Conservation (phyloP, 345 rosid genomes). For the Euphorbia tirucalli region DNA sequence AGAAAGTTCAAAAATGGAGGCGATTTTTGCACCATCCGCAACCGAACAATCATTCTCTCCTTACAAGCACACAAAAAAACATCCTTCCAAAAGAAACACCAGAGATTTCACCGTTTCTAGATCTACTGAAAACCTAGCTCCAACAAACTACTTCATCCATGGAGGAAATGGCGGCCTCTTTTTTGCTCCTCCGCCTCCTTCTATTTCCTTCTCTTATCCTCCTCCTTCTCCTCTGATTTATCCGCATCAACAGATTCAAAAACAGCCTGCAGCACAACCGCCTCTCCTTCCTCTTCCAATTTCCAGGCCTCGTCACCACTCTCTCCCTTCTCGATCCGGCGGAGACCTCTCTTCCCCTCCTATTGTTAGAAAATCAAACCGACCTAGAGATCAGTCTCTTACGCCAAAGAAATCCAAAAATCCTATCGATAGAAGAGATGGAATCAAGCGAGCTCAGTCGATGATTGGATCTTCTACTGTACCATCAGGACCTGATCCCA, state of each 20-base stretch:
- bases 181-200: constrained; percentile 37
- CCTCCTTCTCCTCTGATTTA: constrained; percentile 14
- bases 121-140: constrained; percentile 41
- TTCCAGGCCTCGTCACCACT: constrained; percentile 24
- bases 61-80: constrained; percentile 35
- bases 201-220: constrained; percentile 32
- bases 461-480: constrained; percentile 13
- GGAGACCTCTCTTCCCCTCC: constrained; percentile 26
- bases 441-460: constrained; percentile 2
- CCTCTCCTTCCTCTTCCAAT: constrained; percentile 71
- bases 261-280: constrained; percentile 36
- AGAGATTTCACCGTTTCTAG: constrained; percentile 32
- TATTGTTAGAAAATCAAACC: constrained; percentile 18
- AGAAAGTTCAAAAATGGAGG: constrained; percentile 32
- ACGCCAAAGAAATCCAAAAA: constrained; percentile 37
- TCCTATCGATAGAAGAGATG: constrained; percentile 7
- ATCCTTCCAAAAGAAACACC: constrained; percentile 31
- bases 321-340: constrained; percentile 40
- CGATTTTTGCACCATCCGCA: constrained; percentile 34
- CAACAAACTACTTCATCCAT: constrained; percentile 20
- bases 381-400: constrained; percentile 34
- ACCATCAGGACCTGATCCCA: constrained; percentile 45
- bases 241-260: constrained; percentile 8
- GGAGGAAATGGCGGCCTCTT: constrained; percentile 30
- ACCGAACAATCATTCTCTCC: constrained; percentile 36